Conservation (phyloP, 192 early-diverging fungal species). For the Coemansia sp. region DNA sequence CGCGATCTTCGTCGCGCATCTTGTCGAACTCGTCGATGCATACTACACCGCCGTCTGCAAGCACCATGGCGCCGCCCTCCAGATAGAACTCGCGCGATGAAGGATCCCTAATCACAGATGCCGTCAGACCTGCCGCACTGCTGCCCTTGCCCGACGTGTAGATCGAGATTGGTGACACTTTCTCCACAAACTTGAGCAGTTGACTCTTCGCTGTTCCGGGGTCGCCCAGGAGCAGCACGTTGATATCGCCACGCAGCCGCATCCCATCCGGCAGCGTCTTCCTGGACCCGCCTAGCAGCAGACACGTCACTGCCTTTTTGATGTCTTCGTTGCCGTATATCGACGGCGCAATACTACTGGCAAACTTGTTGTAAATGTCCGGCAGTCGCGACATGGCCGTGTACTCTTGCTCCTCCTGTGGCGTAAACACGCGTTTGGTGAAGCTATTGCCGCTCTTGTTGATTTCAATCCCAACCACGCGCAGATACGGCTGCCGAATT, state of each 20-base stretch:
- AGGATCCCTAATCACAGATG: conserved; percentile 93
- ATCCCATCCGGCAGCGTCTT: conserved; percentile 96
- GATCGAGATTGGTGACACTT: conserved; percentile 95
- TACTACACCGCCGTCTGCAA: conserved; percentile 97
- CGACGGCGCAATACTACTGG: conserved; percentile 91
- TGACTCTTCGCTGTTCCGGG: conserved; percentile 99
- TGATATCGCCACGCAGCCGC: conserved; percentile 96
- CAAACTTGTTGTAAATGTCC: conserved; percentile 87
- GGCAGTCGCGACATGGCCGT: conserved; percentile 81
- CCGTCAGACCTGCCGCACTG: conserved; percentile 97
- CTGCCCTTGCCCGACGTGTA: conserved; percentile 99
- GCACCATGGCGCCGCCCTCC: conserved; percentile 98
- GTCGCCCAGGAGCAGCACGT: conserved; percentile 94
- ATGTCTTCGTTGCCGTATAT: conserved; percentile 98
- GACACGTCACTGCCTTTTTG: conserved; percentile 91
- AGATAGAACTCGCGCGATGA: conserved; percentile 92
- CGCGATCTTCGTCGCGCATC: conserved; percentile 99
- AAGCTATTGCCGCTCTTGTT: conserved; percentile 70
- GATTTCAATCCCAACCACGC: conserved; percentile 87
- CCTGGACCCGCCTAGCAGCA: conserved; percentile 95
- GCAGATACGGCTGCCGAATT: conserved; percentile 90
- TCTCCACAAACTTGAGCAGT: conserved; percentile 97
- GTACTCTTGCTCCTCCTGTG: conserved; percentile 92
- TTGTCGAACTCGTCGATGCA: conserved; percentile 99
- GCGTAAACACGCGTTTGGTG: conserved; percentile 71